These are phyloP conservation scores for Umbelopsis vinacea DNA, from an alignment of 192 early-diverging fungal species.

Conservation along the genomic window DNA sequence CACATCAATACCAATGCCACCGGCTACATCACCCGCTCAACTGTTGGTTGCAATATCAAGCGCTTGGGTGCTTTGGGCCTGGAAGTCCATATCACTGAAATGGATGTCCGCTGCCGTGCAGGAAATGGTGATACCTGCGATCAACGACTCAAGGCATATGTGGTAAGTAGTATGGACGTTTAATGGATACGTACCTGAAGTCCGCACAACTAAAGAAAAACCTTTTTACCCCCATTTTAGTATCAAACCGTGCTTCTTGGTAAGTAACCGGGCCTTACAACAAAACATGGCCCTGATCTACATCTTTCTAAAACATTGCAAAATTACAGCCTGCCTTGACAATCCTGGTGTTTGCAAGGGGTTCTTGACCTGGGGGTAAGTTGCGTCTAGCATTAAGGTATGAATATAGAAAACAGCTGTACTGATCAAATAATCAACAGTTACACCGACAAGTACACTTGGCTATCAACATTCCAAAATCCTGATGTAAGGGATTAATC, in stretches of 20 bases:
- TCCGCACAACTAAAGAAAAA: too few relatives aligned
- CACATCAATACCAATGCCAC: constrained; percentile 1
- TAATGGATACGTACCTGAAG: too few relatives aligned
- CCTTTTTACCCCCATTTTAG: neutral
- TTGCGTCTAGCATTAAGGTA: neutral
- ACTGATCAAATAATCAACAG: neutral
- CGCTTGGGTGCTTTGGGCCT: constrained; percentile 21
- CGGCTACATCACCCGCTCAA: constrained; percentile 6
- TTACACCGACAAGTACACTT: constrained; percentile 24
- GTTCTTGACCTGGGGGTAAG: constrained; percentile 18
- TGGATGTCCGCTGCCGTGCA: constrained; percentile 17
- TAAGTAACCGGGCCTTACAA: neutral
- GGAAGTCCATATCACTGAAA: constrained; percentile 25
- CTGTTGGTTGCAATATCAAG: constrained; percentile 22
- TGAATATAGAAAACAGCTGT: neutral
- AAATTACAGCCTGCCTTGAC: constrained; percentile 13
- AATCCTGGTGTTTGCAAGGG: constrained; percentile 12
- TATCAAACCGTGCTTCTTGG: constrained; percentile 3
- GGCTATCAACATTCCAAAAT: neutral
- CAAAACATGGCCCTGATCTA: too few relatives aligned
- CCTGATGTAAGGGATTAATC: neutral
- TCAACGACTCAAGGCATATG: constrained; percentile 1
- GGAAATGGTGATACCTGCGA: neutral
- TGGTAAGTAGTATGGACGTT: neutral
- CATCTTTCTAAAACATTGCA: neutral